phyloP scores from a whole-genome alignment of 495 filamentous ascomycete species.

The Cetradonia linearis region DNA sequence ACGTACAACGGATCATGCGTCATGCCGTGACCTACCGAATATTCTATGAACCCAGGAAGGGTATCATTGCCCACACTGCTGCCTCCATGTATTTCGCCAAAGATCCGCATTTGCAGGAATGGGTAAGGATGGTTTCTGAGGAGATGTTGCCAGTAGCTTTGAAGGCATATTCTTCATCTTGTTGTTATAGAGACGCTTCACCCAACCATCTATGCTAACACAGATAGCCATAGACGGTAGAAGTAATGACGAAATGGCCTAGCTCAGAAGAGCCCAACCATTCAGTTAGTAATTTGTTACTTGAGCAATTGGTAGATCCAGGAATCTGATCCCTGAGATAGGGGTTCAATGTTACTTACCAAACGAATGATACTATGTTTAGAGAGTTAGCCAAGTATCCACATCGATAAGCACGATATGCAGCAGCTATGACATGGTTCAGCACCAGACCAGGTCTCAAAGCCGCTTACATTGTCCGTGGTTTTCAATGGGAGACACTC shows the following conservation, averaged over 20 bases:
- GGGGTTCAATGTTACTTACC: constrained; percentile 41
- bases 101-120: too few relatives aligned
- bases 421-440: constrained; percentile 37
- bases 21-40: constrained; percentile 35
- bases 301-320: too few relatives aligned
- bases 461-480: constrained; percentile 34
- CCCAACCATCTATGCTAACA: neutral
- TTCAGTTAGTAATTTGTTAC: constrained; percentile 27
- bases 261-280: constrained; percentile 29
- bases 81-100: too few relatives aligned
- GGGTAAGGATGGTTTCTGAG: constrained; percentile 43
- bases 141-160: constrained; percentile 40
- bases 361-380: constrained; percentile 37
- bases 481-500: constrained; percentile 36
- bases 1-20: constrained; percentile 21
- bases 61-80: constrained; percentile 44
- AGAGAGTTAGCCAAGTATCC: constrained; percentile 35
- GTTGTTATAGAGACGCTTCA: too few relatives aligned
- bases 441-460: constrained; percentile 43
- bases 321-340: too few relatives aligned
- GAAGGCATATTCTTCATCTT: constrained; percentile 17
- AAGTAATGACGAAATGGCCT: constrained; percentile 23
- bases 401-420: constrained; percentile 39
- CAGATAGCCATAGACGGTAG: constrained; percentile 18
- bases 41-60: constrained; percentile 43